Base-by-base conservation (phyloP, 805 yeast species). In the Kazachstania kunashirensis region DNA sequence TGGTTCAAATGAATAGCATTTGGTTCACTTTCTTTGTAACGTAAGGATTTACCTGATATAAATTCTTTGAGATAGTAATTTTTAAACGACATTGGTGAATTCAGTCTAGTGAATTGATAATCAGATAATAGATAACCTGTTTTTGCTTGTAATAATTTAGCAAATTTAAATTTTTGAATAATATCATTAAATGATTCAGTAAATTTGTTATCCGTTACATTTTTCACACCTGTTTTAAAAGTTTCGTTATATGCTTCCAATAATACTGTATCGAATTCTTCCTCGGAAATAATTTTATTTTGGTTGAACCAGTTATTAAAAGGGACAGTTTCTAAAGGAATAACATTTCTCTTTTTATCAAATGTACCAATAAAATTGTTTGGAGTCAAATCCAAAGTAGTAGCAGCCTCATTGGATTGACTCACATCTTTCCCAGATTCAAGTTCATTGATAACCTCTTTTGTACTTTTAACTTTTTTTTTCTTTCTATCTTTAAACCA, bases 1-100 rank as follows among this genome's bases (percentile, higher is more conserved):
- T 64, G 55, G 39, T 74, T 63, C 46, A 84, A 65, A 42, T 77
- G 75, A 38, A 84, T 73, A 20, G 84, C 89, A 49, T 80, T 73
- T n/a, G 92, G 86, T 49, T 77, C 73, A 53, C 77, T 70, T 52
- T 80, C 86, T 48, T 71, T 73, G 45, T 62, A 69, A 52, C 63
- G 62, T 6, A 42, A 45, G 10, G 50, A 41, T 35, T 48, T 55
- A 17, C 66, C 65, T 14, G 57, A 49, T 10, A 61, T 38, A 24
- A 61, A 46, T 31, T 56, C 52, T 6, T 40, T 37, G 14, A 45
- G 39, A 33, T 47, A 60, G 38, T 53, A 62, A 4, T 46, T 34
- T 16, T 49, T 51, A 29, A 61, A 53, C 3, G 49, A 47, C 6
- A 35, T 14, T 10, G 62, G 66, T 3, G 55, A 51, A 9, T 41